A percentile compares a stretch with the other conserved stretches of the same genome.
Evolutionary conservation across 306 rosid genomes (phyloP).

Genomic region (Fagus crenata): DNA sequence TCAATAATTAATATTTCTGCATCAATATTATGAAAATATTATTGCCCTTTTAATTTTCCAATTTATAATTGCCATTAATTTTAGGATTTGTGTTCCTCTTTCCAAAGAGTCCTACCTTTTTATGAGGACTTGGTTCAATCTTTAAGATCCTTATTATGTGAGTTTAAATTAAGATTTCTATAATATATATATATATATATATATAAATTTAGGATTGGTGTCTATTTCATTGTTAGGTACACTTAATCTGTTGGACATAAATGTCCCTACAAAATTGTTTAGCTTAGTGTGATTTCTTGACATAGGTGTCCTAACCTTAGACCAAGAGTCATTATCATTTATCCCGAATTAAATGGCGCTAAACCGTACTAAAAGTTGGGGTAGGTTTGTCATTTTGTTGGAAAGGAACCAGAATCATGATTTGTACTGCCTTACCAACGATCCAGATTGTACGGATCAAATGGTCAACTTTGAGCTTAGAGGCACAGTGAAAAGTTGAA

Average conservation of each 20-base stretch:
- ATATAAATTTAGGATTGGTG: neutral
- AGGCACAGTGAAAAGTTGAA: neutral
- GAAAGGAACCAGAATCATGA: neutral
- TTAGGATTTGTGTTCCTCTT: neutral
- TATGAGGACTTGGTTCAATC: too few relatives aligned
- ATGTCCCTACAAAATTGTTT: neutral
- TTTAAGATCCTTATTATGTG: too few relatives aligned
- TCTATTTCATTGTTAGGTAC: neutral
- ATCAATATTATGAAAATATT: too few relatives aligned
- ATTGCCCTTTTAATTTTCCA: neutral
- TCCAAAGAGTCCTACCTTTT: too few relatives aligned
- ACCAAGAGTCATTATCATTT: conserved; percentile 1
- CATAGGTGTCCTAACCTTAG: conserved; percentile 24
- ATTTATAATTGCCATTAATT: neutral
- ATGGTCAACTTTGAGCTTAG: neutral
- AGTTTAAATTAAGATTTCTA: too few relatives aligned
- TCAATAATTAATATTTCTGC: too few relatives aligned
- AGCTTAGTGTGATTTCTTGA: neutral
- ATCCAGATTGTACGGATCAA: conserved; percentile 26
- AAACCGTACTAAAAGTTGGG: conserved; percentile 17
- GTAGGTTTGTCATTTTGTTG: conserved; percentile 37
- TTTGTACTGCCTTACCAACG: neutral
- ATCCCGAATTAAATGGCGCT: neutral
- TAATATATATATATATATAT: too few relatives aligned
- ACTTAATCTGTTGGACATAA: neutral